phyloP scores from a whole-genome alignment of 2,329 filamentous ascomycete genomes.

The Sarocladium kiliense region DNA sequence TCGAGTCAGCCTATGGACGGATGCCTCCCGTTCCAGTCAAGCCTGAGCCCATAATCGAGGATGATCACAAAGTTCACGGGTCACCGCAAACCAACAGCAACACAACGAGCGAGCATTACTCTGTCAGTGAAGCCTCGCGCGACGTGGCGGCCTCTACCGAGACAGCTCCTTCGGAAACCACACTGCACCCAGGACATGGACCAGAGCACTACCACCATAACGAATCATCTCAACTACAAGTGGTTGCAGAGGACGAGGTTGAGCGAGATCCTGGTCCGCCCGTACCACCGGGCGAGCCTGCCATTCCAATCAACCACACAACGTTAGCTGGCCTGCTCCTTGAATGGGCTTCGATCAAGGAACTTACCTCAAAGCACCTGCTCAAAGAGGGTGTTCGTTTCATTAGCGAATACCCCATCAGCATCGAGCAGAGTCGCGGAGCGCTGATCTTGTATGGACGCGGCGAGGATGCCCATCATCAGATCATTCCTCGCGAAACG shows the following conservation, averaged over 20 bases:
- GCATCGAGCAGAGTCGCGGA: conserved; percentile 68
- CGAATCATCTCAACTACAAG: conserved; percentile 16
- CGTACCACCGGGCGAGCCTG: conserved; percentile 54
- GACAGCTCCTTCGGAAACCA: conserved; percentile 3
- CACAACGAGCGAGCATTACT: conserved; percentile 5
- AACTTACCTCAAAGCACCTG: conserved; percentile 52
- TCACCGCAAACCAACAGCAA: conserved; percentile 10
- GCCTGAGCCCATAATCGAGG: conserved; percentile 23
- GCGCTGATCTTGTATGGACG: conserved; percentile 70
- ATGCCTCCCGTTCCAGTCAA: conserved; percentile 16
- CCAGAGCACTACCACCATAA: background rate
- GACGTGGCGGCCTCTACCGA: conserved; percentile 1
- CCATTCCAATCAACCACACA: conserved; percentile 80
- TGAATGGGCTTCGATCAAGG: conserved; percentile 62
- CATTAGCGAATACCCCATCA: conserved; percentile 69
- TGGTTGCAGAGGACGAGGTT: conserved; percentile 40
- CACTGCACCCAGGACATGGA: background rate
- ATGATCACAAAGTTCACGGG: conserved; percentile 12
- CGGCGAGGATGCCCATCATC: conserved; percentile 66
- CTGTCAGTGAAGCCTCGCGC: background rate
- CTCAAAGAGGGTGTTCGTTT: conserved; percentile 45
- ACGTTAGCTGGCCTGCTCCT: conserved; percentile 83
- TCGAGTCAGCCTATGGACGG: conserved; percentile 21
- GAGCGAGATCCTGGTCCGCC: conserved; percentile 47
- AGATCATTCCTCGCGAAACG: conserved; percentile 39